A percentile compares a stretch with the other conserved stretches of the same genome.
Conservation (phyloP, 139 green algal species). For the Ulvella scutata region DNA sequence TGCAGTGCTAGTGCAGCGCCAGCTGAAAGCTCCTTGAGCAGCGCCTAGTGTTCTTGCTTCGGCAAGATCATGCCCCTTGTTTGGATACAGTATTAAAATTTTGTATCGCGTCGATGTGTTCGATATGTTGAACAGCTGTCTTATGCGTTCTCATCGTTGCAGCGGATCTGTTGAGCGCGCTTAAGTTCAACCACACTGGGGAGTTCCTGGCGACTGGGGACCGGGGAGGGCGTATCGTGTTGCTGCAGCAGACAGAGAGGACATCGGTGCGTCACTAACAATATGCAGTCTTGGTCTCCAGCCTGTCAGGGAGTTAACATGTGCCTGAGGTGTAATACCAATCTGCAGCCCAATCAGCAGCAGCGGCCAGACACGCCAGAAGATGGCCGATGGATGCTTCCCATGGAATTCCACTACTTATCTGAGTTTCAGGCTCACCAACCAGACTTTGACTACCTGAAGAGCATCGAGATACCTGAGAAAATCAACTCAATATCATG, state of each 20-base stretch:
- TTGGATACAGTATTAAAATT: no score
- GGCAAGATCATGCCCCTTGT: not conserved
- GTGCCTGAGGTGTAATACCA: no score
- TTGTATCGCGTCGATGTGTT: not conserved
- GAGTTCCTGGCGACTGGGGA: slow-evolving; percentile 92
- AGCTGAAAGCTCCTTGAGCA: no score
- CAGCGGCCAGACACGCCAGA: not conserved
- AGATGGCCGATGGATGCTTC: slow-evolving; percentile 4
- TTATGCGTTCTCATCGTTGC: no score
- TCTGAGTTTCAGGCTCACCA: slow-evolving; percentile 99
- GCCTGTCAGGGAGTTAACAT: no score
- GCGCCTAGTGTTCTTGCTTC: not conserved
- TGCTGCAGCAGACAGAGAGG: slow-evolving; percentile 78
- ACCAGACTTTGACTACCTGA: slow-evolving; percentile 98
- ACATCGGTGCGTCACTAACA: slow-evolving; percentile 13
- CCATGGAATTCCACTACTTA: slow-evolving; percentile 86
- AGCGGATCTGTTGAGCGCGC: slow-evolving; percentile 97
- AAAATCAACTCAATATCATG: slow-evolving; percentile 98
- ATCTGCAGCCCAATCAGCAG: no score
- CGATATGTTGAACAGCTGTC: not conserved
- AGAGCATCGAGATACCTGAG: slow-evolving; percentile 97
- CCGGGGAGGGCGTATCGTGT: slow-evolving; percentile 84
- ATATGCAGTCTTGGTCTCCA: no score
- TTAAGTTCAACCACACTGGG: slow-evolving; percentile 89
- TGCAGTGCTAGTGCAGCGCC: not conserved